Base-by-base conservation (phyloP, 2,329 filamentous ascomycete genomes). In the Rhynchosporium secalis region DNA sequence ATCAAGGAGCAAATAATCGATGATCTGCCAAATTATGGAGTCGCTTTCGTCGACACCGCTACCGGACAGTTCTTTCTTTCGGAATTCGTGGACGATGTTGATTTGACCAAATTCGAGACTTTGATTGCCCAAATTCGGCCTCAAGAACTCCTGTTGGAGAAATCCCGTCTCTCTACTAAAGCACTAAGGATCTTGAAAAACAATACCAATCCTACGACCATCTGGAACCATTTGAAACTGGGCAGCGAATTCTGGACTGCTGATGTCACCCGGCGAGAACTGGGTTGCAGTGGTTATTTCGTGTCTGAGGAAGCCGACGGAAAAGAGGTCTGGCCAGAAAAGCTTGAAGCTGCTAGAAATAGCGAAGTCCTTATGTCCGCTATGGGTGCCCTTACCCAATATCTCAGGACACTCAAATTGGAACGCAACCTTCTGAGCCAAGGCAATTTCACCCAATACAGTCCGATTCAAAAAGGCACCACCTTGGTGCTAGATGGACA, bases 91-190 rank as follows among this genome's bases (percentile, higher is more conserved):
- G 95, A 99, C 71, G 95, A 99, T 74, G 84, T 87, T 3, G 93
- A 98, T 71, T 83, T 97, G 77, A 99, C 95, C 62, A 96, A 93
- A 73, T 98, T 99, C 69, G 95, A 99, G 78, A 99, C 95, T 0
- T 90, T 99, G 66, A 87, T 99, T 43, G 95, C 95, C 15, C 95
- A 99, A 75, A 96, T 88, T 15, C 85, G 89, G 26, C 95, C 95
- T 0, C 89, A 91, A 56, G 95, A 99, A 76, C 78, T 99, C 49
- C 79, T 99, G 0, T 78, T 99, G 0, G 95, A 99, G 74, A 98
- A 96, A 75, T 90, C 88, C 0, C 87, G 82, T 33, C 80, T 98
- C 36, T 97, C 93, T 0, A 86, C 89, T n/a, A 96, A 95, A 73
- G 91, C 91, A 0, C 77, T 96, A 62, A 89, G 95, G 2, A 96